Percentiles rank a stretch among this genome's conserved stretches.
phyloP scores from a whole-genome alignment of 2,329 filamentous ascomycete genomes.

The Fusarium goolgardi region DNA sequence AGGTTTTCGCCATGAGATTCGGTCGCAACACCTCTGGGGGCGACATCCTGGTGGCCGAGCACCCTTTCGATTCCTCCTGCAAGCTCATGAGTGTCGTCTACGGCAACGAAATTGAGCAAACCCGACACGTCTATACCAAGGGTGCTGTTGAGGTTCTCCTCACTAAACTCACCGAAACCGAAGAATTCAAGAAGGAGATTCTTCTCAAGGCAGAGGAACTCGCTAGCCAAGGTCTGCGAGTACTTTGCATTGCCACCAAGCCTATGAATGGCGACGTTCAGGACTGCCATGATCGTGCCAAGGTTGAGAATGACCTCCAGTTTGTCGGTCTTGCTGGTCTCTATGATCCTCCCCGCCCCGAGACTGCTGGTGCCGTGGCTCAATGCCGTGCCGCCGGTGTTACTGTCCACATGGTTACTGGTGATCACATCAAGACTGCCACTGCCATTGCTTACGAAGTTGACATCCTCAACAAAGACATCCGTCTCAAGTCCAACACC shows the following conservation, averaged over 20 bases:
- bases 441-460: conserved; percentile 74
- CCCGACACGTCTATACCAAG: conserved; percentile 64
- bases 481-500: conserved; percentile 54
- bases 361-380: conserved; percentile 70
- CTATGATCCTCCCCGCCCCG: conserved; percentile 77
- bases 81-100: conserved; percentile 82
- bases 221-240: conserved; percentile 72
- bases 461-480: conserved; percentile 63
- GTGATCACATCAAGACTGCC: conserved; percentile 75
- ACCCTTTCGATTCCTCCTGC: conserved; percentile 78
- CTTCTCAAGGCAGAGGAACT: conserved; percentile 65
- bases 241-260: conserved; percentile 73
- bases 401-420: conserved; percentile 76
- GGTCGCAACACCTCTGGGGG: conserved; percentile 60
- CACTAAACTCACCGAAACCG: conserved; percentile 61
- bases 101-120: conserved; percentile 50
- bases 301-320: conserved; percentile 66
- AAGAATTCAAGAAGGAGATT: conserved; percentile 60
- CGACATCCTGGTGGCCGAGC: conserved; percentile 69
- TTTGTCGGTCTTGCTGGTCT: conserved; percentile 79
- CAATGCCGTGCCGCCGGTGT: conserved; percentile 71
- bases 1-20: conserved; percentile 78
- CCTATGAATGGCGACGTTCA: conserved; percentile 52
- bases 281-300: conserved; percentile 60
- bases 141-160: conserved; percentile 69